Conservation (phyloP, 164 flowering plant genomes). For the Akebia trifoliata region DNA sequence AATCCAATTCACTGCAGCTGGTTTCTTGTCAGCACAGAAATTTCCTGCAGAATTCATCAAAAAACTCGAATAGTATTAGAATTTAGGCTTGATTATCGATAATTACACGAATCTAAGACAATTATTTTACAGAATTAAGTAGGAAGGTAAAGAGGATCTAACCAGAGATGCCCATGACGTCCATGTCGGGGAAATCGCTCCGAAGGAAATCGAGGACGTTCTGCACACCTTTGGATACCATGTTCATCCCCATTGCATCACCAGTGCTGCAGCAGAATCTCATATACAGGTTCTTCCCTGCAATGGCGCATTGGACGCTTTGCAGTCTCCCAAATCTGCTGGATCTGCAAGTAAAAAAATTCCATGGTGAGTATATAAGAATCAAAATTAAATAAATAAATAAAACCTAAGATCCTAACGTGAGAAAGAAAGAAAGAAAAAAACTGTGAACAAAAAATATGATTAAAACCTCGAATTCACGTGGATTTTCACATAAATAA, state of each 20-base stretch:
- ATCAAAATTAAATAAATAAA: background rate
- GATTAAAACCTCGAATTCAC: background rate
- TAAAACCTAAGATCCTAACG: background rate
- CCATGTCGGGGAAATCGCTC: slow-evolving; percentile 78
- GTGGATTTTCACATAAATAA: too few relatives aligned
- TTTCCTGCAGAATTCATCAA: slow-evolving; percentile 38
- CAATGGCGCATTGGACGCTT: slow-evolving; percentile 58
- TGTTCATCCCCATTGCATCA: slow-evolving; percentile 98
- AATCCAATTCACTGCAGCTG: slow-evolving; percentile 86
- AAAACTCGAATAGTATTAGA: background rate
- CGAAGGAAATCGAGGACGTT: slow-evolving; percentile 77
- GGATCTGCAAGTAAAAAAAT: slow-evolving; percentile 40
- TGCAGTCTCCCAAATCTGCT: slow-evolving; percentile 85
- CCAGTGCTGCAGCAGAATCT: slow-evolving; percentile 83
- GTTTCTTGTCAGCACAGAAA: slow-evolving; percentile 78
- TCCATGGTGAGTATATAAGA: background rate
- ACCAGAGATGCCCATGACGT: slow-evolving; percentile 81
- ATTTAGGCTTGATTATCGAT: slow-evolving; percentile 8
- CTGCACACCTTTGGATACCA: slow-evolving; percentile 92
- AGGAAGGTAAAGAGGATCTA: background rate
- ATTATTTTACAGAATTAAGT: background rate
- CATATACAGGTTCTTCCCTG: slow-evolving; percentile 70
- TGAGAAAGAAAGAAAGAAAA: too few relatives aligned
- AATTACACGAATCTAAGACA: slow-evolving; percentile 46
- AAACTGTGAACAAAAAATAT: too few relatives aligned